Evolutionary conservation across 2,329 filamentous ascomycete species (phyloP).

Genomic region (Gaeumannomyces tritici): DNA sequence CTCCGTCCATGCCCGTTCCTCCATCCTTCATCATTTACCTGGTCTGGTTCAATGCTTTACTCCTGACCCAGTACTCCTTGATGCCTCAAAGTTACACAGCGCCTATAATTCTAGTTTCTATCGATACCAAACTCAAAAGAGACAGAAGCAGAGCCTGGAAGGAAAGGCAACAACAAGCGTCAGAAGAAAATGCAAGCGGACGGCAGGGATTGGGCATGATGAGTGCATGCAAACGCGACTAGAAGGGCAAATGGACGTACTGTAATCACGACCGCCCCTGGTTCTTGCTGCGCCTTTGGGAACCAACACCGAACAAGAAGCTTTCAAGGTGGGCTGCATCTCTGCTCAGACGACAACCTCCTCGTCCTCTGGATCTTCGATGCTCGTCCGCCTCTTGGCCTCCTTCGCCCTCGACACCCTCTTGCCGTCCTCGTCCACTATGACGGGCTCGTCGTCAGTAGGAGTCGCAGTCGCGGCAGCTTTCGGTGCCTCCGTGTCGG

Average conservation of each 20-base stretch:
- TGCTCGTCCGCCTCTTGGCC: constrained; percentile 44
- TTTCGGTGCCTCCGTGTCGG: background rate
- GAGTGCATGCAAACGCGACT: background rate
- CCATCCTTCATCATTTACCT: background rate
- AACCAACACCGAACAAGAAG: background rate
- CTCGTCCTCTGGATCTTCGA: constrained; percentile 49
- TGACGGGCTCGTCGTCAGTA: constrained; percentile 19
- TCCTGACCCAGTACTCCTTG: background rate
- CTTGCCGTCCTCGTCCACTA: constrained; percentile 29
- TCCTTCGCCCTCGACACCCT: constrained; percentile 37
- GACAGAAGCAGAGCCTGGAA: background rate
- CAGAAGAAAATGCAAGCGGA: background rate
- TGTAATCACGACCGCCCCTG: background rate
- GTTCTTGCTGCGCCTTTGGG: background rate
- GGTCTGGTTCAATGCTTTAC: background rate
- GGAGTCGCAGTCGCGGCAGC: background rate
- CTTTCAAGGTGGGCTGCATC: background rate
- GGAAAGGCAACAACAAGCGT: background rate
- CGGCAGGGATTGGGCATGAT: no score
- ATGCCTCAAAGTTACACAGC: background rate
- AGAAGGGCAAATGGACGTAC: background rate
- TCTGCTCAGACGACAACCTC: constrained; percentile 23
- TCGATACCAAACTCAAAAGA: background rate
- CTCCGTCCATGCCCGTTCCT: background rate
- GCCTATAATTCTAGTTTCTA: background rate